These are phyloP conservation scores for Castanopsis chinensis DNA, from an alignment of 306 rosid species.

Conservation along the genomic window DNA sequence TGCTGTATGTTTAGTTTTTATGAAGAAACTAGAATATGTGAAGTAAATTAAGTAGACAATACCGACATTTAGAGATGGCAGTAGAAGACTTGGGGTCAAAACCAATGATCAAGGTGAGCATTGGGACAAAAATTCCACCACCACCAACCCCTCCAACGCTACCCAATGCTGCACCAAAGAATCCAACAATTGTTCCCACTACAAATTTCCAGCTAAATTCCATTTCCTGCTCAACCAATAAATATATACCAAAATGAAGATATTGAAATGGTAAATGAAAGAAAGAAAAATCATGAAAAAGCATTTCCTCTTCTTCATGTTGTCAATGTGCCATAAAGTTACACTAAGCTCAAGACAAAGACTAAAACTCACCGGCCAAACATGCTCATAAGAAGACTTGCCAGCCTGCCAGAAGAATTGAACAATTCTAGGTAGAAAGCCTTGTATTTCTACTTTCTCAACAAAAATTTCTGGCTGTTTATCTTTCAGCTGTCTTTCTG, in stretches of 20 bases:
- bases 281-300: neutral
- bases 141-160: constrained; percentile 94
- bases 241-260: constrained; percentile 16
- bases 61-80: constrained; percentile 81
- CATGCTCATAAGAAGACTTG: constrained; percentile 55
- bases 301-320: neutral
- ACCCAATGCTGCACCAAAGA: constrained; percentile 85
- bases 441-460: constrained; percentile 17
- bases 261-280: neutral
- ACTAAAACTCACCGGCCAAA: constrained; percentile 73
- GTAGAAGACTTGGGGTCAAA: constrained; percentile 90
- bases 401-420: constrained; percentile 56
- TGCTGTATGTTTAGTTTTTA: neutral
- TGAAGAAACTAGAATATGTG: neutral
- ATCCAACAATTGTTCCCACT: constrained; percentile 71
- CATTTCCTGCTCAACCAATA: constrained; percentile 62
- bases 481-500: constrained; percentile 56
- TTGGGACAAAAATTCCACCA: constrained; percentile 84
- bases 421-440: constrained; percentile 33
- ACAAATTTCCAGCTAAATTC: constrained; percentile 71
- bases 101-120: constrained; percentile 79
- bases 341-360: neutral
- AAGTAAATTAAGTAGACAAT: constrained; percentile 1
- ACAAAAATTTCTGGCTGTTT: constrained; percentile 8
- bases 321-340: neutral